phyloP scores from a whole-genome alignment of 257 asterid species.

The Craterostigma plantagineum region DNA sequence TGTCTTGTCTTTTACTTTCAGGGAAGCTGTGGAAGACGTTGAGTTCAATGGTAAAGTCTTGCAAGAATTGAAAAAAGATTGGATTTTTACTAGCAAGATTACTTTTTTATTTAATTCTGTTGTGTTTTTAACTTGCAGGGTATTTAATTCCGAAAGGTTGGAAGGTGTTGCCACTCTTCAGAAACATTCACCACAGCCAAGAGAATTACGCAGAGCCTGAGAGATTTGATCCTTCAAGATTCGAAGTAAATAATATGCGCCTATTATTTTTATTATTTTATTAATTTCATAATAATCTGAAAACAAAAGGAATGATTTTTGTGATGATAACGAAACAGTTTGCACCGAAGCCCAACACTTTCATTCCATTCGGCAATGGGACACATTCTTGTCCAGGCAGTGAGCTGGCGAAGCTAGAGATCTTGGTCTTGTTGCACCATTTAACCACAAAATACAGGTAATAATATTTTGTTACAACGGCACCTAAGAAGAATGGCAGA shows the following conservation, averaged over 20 bases:
- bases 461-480: not conserved
- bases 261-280: too few species aligned
- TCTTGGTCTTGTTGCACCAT: conserved; percentile 45
- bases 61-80: not conserved
- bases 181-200: conserved; percentile 82
- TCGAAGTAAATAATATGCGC: conserved; percentile 41
- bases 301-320: not conserved
- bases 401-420: conserved; percentile 53
- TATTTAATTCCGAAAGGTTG: conserved; percentile 88
- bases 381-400: conserved; percentile 66
- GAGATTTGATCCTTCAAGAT: conserved; percentile 91
- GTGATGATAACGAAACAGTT: conserved; percentile 9
- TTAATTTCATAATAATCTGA: not conserved
- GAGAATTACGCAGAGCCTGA: conserved; percentile 78
- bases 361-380: conserved; percentile 63
- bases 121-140: not conserved
- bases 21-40: conserved; percentile 75
- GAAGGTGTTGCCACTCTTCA: conserved; percentile 87
- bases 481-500: too few species aligned
- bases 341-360: conserved; percentile 39
- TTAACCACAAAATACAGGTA: conserved; percentile 13
- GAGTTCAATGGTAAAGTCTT: conserved; percentile 63
- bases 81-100: too few species aligned
- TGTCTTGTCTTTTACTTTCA: conserved; percentile 47
- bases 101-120: not conserved